A percentile compares a stretch with the other conserved stretches of the same genome.
Evolutionary conservation across 495 filamentous ascomycete species (phyloP).

Genomic region (Lentithecium fluviatile): DNA sequence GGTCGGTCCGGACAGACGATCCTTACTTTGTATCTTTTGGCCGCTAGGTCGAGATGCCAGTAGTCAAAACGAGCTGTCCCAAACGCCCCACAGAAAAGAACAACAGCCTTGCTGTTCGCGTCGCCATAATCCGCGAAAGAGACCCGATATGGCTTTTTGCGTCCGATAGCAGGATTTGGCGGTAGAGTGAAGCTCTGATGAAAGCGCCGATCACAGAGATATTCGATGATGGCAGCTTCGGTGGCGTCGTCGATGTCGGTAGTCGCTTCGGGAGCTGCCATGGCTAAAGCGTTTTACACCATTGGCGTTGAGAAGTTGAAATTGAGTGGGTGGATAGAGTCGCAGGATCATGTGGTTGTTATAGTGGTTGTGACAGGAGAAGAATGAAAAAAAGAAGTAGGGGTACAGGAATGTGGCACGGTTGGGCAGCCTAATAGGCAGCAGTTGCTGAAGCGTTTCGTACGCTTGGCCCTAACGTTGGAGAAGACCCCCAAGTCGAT

Average conservation of each 20-base stretch:
- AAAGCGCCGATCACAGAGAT: slow-evolving; percentile 27
- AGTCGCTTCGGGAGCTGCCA: neutral
- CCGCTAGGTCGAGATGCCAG: slow-evolving; percentile 20
- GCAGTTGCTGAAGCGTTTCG: neutral
- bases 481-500: too few relatives aligned
- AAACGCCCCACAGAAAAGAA: slow-evolving; percentile 31
- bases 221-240: slow-evolving; percentile 10
- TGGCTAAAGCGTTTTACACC: too few relatives aligned
- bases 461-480: neutral
- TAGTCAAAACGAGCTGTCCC: slow-evolving; percentile 24
- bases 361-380: too few relatives aligned
- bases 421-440: neutral
- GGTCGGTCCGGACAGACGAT: slow-evolving; percentile 33
- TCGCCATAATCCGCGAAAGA: slow-evolving; percentile 33
- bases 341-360: too few relatives aligned
- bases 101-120: slow-evolving; percentile 26
- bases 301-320: too few relatives aligned
- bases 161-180: slow-evolving; percentile 17
- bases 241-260: neutral
- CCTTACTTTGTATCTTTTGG: slow-evolving; percentile 24
- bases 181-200: slow-evolving; percentile 22
- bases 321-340: too few relatives aligned
- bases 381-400: neutral
- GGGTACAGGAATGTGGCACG: neutral
- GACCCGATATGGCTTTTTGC: slow-evolving; percentile 21